phyloP scores from a whole-genome alignment of 805 yeast species.

The Sugiyamaella americana region DNA sequence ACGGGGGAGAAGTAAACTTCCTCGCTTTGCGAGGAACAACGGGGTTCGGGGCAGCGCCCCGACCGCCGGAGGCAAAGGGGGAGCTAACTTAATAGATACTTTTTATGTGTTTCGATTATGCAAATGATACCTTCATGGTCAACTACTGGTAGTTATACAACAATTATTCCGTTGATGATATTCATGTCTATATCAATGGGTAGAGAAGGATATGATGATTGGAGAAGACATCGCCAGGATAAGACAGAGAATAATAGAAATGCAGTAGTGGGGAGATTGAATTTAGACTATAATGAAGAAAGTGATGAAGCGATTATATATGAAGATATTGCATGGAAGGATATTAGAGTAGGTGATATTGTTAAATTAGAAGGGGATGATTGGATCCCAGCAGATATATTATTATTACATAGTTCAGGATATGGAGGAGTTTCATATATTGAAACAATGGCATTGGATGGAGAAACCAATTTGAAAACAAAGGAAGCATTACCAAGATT shows the following conservation, averaged over 20 bases:
- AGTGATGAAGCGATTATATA: conserved; percentile 25
- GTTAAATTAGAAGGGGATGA: conserved; percentile 70
- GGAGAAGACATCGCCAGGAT: conserved; percentile 79
- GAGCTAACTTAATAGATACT: conserved; percentile 41
- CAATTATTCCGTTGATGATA: conserved; percentile 80
- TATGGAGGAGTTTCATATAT: conserved; percentile 63
- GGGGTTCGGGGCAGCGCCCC: neutral
- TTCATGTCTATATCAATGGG: conserved; percentile 85
- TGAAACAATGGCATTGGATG: conserved; percentile 97
- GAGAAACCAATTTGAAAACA: conserved; percentile 88
- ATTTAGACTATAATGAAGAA: conserved; percentile 14
- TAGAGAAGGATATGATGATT: conserved; percentile 92
- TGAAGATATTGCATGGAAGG: conserved; percentile 54
- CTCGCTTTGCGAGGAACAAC: neutral
- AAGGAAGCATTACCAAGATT: conserved; percentile 62
- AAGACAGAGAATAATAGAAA: conserved; percentile 68
- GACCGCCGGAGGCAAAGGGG: neutral
- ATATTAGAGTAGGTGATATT: conserved; percentile 83
- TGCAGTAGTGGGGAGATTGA: conserved; percentile 37
- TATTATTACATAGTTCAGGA: conserved; percentile 62
- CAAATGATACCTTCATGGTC: conserved; percentile 98
- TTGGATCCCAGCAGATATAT: conserved; percentile 89
- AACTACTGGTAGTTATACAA: conserved; percentile 91
- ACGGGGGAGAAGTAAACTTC: neutral
- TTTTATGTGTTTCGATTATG: conserved; percentile 80